phyloP scores from a whole-genome alignment of 331 rosid genomes.

The Pyracantha coccinea region DNA sequence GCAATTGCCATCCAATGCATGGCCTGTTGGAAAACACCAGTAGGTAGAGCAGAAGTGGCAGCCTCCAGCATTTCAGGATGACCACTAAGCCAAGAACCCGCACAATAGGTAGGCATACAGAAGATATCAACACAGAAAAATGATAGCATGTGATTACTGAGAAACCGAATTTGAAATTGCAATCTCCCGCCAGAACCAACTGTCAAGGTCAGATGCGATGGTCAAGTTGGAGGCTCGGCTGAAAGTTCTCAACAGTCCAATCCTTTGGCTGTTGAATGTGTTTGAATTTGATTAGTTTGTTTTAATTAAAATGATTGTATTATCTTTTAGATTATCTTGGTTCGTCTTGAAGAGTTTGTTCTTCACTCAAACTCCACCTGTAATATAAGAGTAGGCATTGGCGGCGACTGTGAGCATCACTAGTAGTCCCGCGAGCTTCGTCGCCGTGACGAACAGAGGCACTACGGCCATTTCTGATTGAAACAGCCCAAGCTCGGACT shows the following conservation, averaged over 20 bases:
- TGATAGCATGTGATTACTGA: too few relatives aligned
- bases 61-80: slow-evolving; percentile 94
- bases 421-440: slow-evolving; percentile 76
- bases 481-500: background rate
- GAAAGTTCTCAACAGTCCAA: too few relatives aligned
- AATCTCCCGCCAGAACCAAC: too few relatives aligned
- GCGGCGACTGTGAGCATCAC: slow-evolving; percentile 60
- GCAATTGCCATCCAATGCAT: slow-evolving; percentile 97
- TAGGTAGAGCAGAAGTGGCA: slow-evolving; percentile 87
- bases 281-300: too few relatives aligned
- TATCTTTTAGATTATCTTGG: too few relatives aligned
- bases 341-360: too few relatives aligned
- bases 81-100: slow-evolving; percentile 99
- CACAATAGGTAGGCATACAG: slow-evolving; percentile 78
- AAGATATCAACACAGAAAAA: slow-evolving; percentile 13
- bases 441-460: slow-evolving; percentile 52
- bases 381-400: slow-evolving; percentile 52
- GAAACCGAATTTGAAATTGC: too few relatives aligned
- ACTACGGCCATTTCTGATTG: slow-evolving; percentile 42
- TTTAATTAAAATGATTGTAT: too few relatives aligned
- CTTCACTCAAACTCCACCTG: too few relatives aligned
- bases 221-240: too few relatives aligned
- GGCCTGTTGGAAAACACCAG: slow-evolving; percentile 87
- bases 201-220: too few relatives aligned
- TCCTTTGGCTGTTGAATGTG: too few relatives aligned